Conservation (phyloP, 108 stramenopile species). For the Thalassiosira profunda region DNA sequence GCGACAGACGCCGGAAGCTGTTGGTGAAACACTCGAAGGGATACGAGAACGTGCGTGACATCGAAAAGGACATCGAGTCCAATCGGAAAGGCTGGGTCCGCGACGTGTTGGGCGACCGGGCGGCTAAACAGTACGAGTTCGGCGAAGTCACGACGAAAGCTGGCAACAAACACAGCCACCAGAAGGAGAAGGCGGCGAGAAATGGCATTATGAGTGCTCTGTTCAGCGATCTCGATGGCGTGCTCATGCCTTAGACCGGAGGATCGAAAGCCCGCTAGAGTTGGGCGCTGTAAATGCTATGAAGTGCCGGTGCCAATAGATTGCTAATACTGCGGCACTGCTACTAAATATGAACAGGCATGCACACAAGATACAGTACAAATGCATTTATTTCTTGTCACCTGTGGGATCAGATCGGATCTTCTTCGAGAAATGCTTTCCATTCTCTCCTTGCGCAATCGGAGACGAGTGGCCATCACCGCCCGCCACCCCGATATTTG, state of each 20-base stretch:
- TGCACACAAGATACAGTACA: too few species aligned
- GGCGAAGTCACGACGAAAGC: slow-evolving; percentile 28
- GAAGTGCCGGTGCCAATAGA: too few species aligned
- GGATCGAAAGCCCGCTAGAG: too few species aligned
- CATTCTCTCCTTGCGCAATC: not conserved
- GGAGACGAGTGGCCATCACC: slow-evolving; percentile 13
- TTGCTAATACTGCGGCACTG: too few species aligned
- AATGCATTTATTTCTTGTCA: too few species aligned
- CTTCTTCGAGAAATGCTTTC: slow-evolving; percentile 35
- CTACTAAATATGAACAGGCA: too few species aligned
- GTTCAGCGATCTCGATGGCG: too few species aligned
- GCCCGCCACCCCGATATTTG: not conserved
- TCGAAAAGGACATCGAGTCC: slow-evolving; percentile 26
- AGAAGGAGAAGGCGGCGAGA: slow-evolving; percentile 5
- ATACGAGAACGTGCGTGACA: slow-evolving; percentile 22
- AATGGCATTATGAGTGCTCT: too few species aligned
- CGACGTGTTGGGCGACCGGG: slow-evolving; percentile 11
- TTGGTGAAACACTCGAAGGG: slow-evolving; percentile 37
- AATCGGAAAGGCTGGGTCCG: slow-evolving; percentile 28
- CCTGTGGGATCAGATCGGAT: slow-evolving; percentile 18
- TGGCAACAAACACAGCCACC: slow-evolving; percentile 11
- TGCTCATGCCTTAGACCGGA: too few species aligned
- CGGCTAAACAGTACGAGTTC: slow-evolving; percentile 21
- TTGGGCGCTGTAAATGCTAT: too few species aligned
- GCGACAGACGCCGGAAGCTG: slow-evolving; percentile 15